These are phyloP conservation scores for Aulographum hederae DNA, from an alignment of 2,329 filamentous ascomycete species.

Conservation along the genomic window DNA sequence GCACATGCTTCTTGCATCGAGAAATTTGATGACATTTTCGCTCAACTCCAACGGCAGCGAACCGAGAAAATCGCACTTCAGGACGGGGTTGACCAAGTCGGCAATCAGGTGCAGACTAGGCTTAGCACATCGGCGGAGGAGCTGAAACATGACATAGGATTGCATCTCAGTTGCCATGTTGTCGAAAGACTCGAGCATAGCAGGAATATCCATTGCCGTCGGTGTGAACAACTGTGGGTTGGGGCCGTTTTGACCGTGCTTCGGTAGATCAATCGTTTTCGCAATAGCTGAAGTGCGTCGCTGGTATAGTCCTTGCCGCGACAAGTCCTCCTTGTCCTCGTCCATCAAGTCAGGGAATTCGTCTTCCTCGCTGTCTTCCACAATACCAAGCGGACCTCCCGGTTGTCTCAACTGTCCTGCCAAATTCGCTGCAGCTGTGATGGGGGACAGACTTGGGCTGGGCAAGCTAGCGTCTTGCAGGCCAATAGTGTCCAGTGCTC, in stretches of 20 bases:
- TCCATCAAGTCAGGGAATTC: neutral
- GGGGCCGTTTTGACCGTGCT: slow-evolving; percentile 8
- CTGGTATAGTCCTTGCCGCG: too few relatives aligned
- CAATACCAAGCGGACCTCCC: too few relatives aligned
- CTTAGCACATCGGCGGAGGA: slow-evolving; percentile 72
- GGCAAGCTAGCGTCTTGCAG: slow-evolving; percentile 83
- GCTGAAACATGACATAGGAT: slow-evolving; percentile 90
- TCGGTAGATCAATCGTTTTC: slow-evolving; percentile 1
- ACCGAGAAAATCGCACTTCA: slow-evolving; percentile 85
- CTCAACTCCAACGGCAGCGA: slow-evolving; percentile 74
- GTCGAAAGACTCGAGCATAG: slow-evolving; percentile 79
- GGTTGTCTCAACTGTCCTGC: too few relatives aligned
- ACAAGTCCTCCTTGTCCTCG: neutral
- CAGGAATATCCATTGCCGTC: slow-evolving; percentile 56
- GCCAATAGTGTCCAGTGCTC: slow-evolving; percentile 46
- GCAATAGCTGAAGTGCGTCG: neutral
- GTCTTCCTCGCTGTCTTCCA: neutral
- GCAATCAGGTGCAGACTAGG: slow-evolving; percentile 80
- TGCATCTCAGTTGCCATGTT: slow-evolving; percentile 83
- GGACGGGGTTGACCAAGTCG: slow-evolving; percentile 75
- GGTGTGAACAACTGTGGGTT: slow-evolving; percentile 19
- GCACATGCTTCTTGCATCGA: slow-evolving; percentile 74
- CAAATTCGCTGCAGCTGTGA: slow-evolving; percentile 62
- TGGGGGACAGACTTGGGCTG: slow-evolving; percentile 82
- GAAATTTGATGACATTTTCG: slow-evolving; percentile 70